Percentiles rank a stretch among this genome's conserved stretches.
These are phyloP conservation scores for Colletotrichum tropicicola DNA, from an alignment of 2,329 filamentous ascomycete species.

Conservation along the genomic window DNA sequence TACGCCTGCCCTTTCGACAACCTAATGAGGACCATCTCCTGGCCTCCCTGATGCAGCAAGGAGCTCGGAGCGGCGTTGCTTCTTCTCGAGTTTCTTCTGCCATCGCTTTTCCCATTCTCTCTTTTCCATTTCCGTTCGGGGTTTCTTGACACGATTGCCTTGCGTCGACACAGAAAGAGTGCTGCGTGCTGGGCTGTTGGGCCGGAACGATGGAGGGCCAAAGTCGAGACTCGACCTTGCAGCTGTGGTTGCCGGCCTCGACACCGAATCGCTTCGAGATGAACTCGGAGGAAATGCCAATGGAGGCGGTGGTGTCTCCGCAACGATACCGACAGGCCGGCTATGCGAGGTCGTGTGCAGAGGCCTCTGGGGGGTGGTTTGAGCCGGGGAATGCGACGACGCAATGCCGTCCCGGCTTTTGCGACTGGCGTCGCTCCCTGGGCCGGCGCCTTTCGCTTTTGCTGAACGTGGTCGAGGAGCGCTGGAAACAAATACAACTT, in stretches of 20 bases:
- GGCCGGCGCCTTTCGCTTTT: neutral
- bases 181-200: neutral
- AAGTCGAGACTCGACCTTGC: conserved; percentile 2
- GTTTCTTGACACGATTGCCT: conserved; percentile 24
- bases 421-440: no score
- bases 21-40: neutral
- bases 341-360: neutral
- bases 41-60: neutral
- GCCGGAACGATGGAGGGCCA: neutral
- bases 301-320: conserved; percentile 1
- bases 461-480: neutral
- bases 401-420: neutral
- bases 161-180: conserved; percentile 4
- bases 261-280: neutral
- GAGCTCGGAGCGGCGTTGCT: neutral
- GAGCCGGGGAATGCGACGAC: neutral
- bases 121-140: conserved; percentile 9
- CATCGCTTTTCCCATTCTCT: neutral
- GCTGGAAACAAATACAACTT: neutral
- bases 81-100: conserved; percentile 12
- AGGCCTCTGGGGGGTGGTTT: neutral
- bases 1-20: no score
- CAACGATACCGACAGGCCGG: neutral
- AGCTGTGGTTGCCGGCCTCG: neutral
- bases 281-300: neutral